These are phyloP conservation scores for Radiomyces spectabilis DNA, from an alignment of 192 early-diverging fungal species.

Conservation along the genomic window DNA sequence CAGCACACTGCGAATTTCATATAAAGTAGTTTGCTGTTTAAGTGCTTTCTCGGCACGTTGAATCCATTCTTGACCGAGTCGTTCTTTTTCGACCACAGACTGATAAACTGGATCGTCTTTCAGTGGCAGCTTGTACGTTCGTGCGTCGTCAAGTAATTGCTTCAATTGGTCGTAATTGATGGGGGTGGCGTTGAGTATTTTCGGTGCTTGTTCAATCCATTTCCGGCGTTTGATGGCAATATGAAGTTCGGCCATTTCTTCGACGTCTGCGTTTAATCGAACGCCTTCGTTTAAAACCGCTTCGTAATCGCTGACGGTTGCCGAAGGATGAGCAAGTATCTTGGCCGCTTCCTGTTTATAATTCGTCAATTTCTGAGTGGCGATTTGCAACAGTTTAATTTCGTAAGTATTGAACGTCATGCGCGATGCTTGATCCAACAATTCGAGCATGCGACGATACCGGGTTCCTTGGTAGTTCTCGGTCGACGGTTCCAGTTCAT, in stretches of 20 bases:
- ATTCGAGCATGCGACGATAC: too few species aligned
- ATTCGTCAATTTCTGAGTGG: too few species aligned
- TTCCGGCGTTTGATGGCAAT: background rate
- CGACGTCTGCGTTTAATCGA: background rate
- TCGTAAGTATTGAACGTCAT: too few species aligned
- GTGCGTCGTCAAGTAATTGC: background rate
- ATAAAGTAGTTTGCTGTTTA: too few species aligned
- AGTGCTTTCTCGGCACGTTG: too few species aligned
- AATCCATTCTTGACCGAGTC: background rate
- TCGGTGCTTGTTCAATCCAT: background rate
- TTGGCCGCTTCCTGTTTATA: too few species aligned
- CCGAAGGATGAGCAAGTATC: background rate
- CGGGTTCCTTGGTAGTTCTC: background rate
- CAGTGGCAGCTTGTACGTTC: background rate
- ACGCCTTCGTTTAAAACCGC: background rate
- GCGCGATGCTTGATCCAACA: too few species aligned
- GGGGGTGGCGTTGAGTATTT: background rate
- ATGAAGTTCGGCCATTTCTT: background rate
- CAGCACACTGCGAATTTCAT: too few species aligned
- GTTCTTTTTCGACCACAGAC: background rate
- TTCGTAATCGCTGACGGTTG: background rate
- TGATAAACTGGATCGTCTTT: background rate
- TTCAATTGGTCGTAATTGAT: background rate
- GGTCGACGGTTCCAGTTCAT: background rate
- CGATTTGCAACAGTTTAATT: too few species aligned